Evolutionary conservation across 192 early-diverging fungal species (phyloP).

Genomic region (Diversispora eburnea): DNA sequence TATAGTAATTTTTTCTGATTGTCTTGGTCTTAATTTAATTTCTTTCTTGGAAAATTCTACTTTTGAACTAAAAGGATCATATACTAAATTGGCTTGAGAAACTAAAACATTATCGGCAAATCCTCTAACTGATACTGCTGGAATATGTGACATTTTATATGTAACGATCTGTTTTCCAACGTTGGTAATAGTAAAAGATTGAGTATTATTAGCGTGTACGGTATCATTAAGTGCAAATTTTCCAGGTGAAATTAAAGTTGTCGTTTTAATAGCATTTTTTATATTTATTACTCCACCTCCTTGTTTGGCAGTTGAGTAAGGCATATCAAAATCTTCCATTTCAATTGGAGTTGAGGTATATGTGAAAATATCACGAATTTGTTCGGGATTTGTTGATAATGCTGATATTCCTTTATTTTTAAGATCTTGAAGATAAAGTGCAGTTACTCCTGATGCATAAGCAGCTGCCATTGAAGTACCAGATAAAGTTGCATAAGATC

Average conservation of each 20-base stretch:
- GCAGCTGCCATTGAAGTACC: constrained; percentile 72
- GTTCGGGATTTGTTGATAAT: neutral
- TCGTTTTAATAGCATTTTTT: constrained; percentile 52
- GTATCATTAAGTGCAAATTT: constrained; percentile 56
- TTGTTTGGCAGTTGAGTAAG: constrained; percentile 43
- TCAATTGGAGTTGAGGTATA: neutral
- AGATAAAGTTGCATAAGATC: constrained; percentile 32
- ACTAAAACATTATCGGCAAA: constrained; percentile 29
- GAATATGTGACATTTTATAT: constrained; percentile 38
- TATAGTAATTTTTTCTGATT: constrained; percentile 35
- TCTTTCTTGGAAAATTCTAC: constrained; percentile 33
- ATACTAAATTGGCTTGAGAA: constrained; percentile 32
- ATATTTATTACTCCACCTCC: constrained; percentile 77
- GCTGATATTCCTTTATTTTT: neutral
- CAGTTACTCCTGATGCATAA: constrained; percentile 43
- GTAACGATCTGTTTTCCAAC: constrained; percentile 30
- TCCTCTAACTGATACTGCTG: constrained; percentile 42
- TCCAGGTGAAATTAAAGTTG: constrained; percentile 51
- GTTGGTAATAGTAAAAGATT: constrained; percentile 43
- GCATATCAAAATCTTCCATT: neutral
- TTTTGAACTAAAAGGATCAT: constrained; percentile 32
- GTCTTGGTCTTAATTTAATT: constrained; percentile 35
- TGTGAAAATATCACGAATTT: neutral
- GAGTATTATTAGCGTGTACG: constrained; percentile 30
- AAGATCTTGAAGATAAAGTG: constrained; percentile 31